These are phyloP conservation scores for Scenedesmus sp. DNA, from an alignment of 163 green algal genomes.

Conservation along the genomic window DNA sequence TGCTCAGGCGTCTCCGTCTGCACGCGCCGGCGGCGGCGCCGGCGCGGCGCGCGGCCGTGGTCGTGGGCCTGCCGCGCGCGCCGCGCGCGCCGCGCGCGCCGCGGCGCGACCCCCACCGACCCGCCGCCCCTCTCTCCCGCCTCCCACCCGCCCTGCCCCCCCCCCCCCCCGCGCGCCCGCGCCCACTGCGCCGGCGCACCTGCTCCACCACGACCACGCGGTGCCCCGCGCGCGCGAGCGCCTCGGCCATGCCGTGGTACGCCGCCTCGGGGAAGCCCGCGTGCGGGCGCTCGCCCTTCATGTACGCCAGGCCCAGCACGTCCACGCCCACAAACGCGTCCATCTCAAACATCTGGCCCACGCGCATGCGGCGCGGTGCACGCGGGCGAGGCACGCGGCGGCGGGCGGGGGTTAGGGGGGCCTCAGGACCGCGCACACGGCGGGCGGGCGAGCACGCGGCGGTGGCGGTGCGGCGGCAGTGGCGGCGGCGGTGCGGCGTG, in stretches of 20 bases:
- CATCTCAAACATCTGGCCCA: constrained; percentile 96
- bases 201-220: constrained; percentile 92
- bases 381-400: too few relatives aligned
- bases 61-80: neutral
- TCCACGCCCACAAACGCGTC: constrained; percentile 93
- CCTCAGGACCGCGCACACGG: too few relatives aligned
- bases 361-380: constrained; percentile 11
- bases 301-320: constrained; percentile 91
- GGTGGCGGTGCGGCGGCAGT: too few relatives aligned
- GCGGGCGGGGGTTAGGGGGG: too few relatives aligned
- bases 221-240: constrained; percentile 84
- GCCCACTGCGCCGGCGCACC: constrained; percentile 37
- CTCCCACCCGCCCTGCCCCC: too few relatives aligned
- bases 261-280: constrained; percentile 93
- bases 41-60: neutral
- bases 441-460: too few relatives aligned
- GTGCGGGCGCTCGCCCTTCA: constrained; percentile 82
- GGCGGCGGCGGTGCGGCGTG: too few relatives aligned
- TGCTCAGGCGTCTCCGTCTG: constrained; percentile 94
- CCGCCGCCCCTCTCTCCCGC: too few relatives aligned
- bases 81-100: neutral
- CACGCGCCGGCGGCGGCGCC: neutral
- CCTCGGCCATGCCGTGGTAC: constrained; percentile 85
- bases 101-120: too few relatives aligned
- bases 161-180: too few relatives aligned